Evolutionary conservation across 805 yeast genomes (phyloP), one percentile per base, ranked within the genome.

Genomic region (Sugiyamaella marilandica): DNA sequence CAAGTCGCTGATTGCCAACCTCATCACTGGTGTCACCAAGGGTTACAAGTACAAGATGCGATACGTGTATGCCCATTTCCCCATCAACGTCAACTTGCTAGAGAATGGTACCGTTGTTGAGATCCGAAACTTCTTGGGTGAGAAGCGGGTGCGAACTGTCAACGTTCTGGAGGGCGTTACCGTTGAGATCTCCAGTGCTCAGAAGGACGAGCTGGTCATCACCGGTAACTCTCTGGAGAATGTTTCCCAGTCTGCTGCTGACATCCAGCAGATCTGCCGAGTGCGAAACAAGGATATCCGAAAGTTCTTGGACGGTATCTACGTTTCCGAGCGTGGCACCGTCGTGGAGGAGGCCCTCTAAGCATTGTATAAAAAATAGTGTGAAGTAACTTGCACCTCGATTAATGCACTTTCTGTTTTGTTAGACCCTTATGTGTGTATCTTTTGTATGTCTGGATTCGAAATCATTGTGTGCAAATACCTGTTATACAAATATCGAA

Each of bases 231-330:
- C 97, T 59, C 81, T 89, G 68, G 97, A 92, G 80, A 87, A 83
- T 71, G 99, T 92, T 66, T 94, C 98, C 63, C 99, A 92, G 81
- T 87, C 90, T 72, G 94, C 96, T 77, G 99, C 99, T 70, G 97
- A 90, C 74, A 82, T 94, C 70, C 97, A 92, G 80, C 98, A 92
- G 82, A 83, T 83, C 77, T 90, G 97, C 83, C 84, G 95, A 77
- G 98, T 90, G 74, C 87, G 96, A 83, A 92, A 92, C 94, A 94
- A 94, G 92, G 99, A 92, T 94, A 92, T 94, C 91, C 88, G 99
- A 81, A 92, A 92, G 84, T 92, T 92, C 85, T 87, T 94, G 83
- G 99, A 95, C 78, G 99, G 99, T 90, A 91, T 92, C 81, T 92
- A 92, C 78, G 99, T 92, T 70, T 91, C 97, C 65, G 95, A 87